phyloP scores from a whole-genome alignment of 2,329 filamentous ascomycete genomes.

The Aspergillus uvarum region DNA sequence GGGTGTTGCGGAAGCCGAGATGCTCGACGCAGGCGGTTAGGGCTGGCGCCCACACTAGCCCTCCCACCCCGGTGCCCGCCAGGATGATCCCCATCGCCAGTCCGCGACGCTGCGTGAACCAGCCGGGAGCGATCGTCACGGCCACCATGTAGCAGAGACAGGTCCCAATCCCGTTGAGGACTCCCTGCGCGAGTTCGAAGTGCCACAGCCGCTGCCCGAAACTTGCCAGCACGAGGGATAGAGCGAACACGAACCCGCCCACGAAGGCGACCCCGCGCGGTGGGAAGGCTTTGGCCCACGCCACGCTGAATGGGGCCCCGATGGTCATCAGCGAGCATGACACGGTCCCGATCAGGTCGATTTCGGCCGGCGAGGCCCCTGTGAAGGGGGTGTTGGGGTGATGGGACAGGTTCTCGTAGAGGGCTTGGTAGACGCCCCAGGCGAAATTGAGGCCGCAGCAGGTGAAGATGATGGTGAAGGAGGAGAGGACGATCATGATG shows the following conservation, averaged over 20 bases:
- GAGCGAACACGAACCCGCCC: constrained; percentile 22
- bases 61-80: constrained; percentile 40
- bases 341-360: constrained; percentile 42
- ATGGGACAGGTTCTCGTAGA: constrained; percentile 37
- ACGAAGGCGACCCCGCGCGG: constrained; percentile 30
- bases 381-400: constrained; percentile 34
- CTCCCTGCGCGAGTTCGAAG: constrained; percentile 35
- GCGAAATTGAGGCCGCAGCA: constrained; percentile 41
- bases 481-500: neutral
- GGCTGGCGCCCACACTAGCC: constrained; percentile 38
- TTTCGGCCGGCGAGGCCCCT: constrained; percentile 35
- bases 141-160: constrained; percentile 40
- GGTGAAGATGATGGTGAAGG: constrained; percentile 30
- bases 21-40: constrained; percentile 30
- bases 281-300: constrained; percentile 36
- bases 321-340: constrained; percentile 39
- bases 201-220: constrained; percentile 36
- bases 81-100: constrained; percentile 43
- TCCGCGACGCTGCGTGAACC: constrained; percentile 37
- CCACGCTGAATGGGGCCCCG: constrained; percentile 34
- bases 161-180: constrained; percentile 39
- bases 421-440: constrained; percentile 43
- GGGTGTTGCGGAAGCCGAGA: constrained; percentile 40
- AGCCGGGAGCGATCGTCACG: constrained; percentile 40
- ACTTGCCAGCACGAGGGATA: constrained; percentile 30